phyloP scores from a whole-genome alignment of 495 filamentous ascomycete species.

The Penicillium cinerascens region DNA sequence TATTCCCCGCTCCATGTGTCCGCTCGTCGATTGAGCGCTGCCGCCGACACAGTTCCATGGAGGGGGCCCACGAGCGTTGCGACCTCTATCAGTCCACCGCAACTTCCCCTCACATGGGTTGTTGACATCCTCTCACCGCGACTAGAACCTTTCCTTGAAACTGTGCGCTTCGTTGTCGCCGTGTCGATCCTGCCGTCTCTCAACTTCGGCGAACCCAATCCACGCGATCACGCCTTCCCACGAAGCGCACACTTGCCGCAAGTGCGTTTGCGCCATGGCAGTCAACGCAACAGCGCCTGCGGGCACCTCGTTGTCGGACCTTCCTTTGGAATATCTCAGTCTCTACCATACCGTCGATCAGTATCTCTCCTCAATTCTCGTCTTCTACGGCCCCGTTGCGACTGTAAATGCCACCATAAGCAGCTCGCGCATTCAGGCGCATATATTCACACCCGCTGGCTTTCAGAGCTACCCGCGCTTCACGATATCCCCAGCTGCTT shows the following conservation, averaged over 20 bases:
- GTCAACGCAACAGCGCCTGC: conserved; percentile 22
- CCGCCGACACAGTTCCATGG: conserved; percentile 14
- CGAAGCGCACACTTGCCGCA: not conserved
- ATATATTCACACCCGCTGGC: conserved; percentile 85
- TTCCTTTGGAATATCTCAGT: conserved; percentile 71
- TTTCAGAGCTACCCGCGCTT: conserved; percentile 84
- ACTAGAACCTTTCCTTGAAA: not conserved
- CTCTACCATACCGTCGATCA: conserved; percentile 81
- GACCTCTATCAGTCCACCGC: conserved; percentile 9
- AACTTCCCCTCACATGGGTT: conserved; percentile 8
- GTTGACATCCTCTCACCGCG: conserved; percentile 9
- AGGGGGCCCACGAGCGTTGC: conserved; percentile 18
- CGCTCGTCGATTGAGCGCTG: not conserved
- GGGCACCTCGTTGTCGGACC: conserved; percentile 35
- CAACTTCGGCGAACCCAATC: not conserved
- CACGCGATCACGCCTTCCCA: not conserved
- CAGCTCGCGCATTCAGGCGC: conserved; percentile 87
- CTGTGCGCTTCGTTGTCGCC: not conserved
- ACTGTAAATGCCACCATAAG: conserved; percentile 80
- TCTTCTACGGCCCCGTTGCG: conserved; percentile 82
- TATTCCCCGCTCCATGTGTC: conserved; percentile 1
- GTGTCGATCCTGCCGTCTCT: conserved; percentile 8
- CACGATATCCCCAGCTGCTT: conserved; percentile 87
- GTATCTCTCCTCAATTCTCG: conserved; percentile 68
- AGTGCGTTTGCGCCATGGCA: conserved; percentile 34